phyloP scores from a whole-genome alignment of 805 yeast genomes.

The Candida stauntonica region DNA sequence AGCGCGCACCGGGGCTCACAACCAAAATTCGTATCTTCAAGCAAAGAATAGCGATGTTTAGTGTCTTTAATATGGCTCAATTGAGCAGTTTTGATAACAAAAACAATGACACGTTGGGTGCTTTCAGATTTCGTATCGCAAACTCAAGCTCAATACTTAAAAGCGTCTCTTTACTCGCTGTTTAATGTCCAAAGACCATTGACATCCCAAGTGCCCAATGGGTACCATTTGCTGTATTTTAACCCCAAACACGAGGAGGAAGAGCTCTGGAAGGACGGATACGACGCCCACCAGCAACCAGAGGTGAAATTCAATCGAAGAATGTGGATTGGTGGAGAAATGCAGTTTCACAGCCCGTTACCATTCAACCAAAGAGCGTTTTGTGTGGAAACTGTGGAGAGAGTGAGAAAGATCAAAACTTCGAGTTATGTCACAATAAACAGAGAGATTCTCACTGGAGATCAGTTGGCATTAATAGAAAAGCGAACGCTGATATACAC shows the following conservation, averaged over 20 bases:
- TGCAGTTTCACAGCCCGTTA: conserved; percentile 38
- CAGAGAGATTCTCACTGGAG: conserved; percentile 39
- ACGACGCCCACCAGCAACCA: conserved; percentile 59
- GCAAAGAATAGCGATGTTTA: no score
- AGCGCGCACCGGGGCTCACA: no score
- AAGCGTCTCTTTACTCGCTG: conserved; percentile 23
- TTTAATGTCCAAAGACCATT: conserved; percentile 23
- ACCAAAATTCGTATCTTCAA: no score
- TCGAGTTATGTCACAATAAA: conserved; percentile 52
- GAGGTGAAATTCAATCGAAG: conserved; percentile 45
- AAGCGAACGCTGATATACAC: conserved; percentile 60
- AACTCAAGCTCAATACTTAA: conserved; percentile 22
- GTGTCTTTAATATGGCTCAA: no score
- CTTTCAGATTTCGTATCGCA: conserved; percentile 17
- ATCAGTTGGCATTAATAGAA: conserved; percentile 40
- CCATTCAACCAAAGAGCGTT: conserved; percentile 34
- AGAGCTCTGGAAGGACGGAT: conserved; percentile 65
- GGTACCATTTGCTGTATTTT: conserved; percentile 65
- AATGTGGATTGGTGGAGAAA: conserved; percentile 76
- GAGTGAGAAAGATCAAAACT: conserved; percentile 33
- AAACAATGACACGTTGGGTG: no score
- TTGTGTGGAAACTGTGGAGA: conserved; percentile 51
- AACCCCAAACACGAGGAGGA: conserved; percentile 51
- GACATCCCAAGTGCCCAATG: conserved; percentile 34
- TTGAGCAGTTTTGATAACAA: no score